These are phyloP conservation scores for Heterobasidion parviporum DNA, from an alignment of 1,284 basidiomycete genomes.

Conservation along the genomic window DNA sequence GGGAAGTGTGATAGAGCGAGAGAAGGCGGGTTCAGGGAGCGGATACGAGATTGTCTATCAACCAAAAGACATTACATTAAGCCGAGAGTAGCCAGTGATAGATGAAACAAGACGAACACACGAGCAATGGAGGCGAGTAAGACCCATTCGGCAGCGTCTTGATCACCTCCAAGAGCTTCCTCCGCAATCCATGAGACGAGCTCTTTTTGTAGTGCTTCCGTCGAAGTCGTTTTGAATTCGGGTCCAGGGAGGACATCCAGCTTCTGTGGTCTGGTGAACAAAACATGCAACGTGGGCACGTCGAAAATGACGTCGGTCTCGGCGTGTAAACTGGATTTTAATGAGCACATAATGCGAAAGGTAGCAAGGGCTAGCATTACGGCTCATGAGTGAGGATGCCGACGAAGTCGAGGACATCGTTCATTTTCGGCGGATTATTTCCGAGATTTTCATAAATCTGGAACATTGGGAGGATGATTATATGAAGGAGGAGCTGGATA, in stretches of 20 bases:
- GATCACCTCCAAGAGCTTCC: constrained; percentile 61
- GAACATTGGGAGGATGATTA: background rate
- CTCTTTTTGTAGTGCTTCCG: constrained; percentile 28
- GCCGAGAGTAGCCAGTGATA: too few species aligned
- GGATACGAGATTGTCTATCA: constrained; percentile 57
- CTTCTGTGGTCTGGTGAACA: constrained; percentile 42
- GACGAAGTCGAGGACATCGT: constrained; percentile 57
- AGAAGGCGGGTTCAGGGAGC: constrained; percentile 61
- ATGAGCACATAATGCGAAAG: constrained; percentile 2
- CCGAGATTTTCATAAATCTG: constrained; percentile 48
- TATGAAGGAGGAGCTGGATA: background rate
- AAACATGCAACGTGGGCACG: constrained; percentile 62
- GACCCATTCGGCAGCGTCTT: constrained; percentile 70
- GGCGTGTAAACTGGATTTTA: constrained; percentile 22
- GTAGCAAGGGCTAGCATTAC: constrained; percentile 22
- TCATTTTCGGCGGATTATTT: constrained; percentile 40
- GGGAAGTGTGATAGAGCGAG: constrained; percentile 60
- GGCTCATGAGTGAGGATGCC: constrained; percentile 60
- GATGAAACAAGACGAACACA: constrained; percentile 40
- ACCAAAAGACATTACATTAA: too few species aligned
- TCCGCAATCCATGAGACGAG: constrained; percentile 66
- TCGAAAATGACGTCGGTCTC: constrained; percentile 24
- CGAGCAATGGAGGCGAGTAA: constrained; percentile 57
- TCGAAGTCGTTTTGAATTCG: constrained; percentile 20
- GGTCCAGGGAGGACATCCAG: constrained; percentile 1